These are phyloP conservation scores for Populus simonii DNA, from an alignment of 345 rosid genomes.

Conservation along the genomic window DNA sequence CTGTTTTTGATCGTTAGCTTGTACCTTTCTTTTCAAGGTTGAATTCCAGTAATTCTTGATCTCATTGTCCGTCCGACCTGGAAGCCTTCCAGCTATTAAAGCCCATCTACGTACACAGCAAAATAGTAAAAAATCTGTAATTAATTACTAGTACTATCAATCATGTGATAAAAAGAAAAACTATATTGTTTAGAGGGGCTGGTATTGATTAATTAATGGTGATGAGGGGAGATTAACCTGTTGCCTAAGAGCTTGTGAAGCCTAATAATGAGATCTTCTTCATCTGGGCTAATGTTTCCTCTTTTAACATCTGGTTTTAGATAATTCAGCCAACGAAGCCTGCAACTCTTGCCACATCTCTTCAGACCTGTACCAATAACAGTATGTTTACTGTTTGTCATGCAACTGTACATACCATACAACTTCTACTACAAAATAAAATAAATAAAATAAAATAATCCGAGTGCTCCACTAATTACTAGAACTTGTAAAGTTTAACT, in stretches of 20 bases:
- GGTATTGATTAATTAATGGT: too few species aligned
- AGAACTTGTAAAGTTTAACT: not conserved
- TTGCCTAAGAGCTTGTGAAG: slow-evolving; percentile 22
- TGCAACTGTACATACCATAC: not conserved
- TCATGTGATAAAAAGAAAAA: not conserved
- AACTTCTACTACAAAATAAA: too few species aligned
- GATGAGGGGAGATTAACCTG: slow-evolving; percentile 2
- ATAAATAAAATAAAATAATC: too few species aligned
- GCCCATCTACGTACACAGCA: slow-evolving; percentile 6
- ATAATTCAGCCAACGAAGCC: slow-evolving; percentile 43
- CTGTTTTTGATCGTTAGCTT: not conserved
- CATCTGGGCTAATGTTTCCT: slow-evolving; percentile 37
- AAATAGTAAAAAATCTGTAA: not conserved
- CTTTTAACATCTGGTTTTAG: slow-evolving; percentile 43
- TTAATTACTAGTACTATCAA: not conserved
- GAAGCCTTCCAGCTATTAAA: slow-evolving; percentile 43
- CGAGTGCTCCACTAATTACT: not conserved
- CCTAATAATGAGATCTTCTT: slow-evolving; percentile 43
- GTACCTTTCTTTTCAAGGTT: slow-evolving; percentile 5
- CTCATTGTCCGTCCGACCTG: slow-evolving; percentile 42
- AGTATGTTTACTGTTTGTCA: not conserved
- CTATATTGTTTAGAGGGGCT: too few species aligned
- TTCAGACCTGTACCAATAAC: slow-evolving; percentile 1
- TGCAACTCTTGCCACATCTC: slow-evolving; percentile 44
- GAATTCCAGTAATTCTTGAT: slow-evolving; percentile 36